These are phyloP conservation scores for Paxillus involutus DNA, from an alignment of 768 basidiomycete species.

Conservation along the genomic window DNA sequence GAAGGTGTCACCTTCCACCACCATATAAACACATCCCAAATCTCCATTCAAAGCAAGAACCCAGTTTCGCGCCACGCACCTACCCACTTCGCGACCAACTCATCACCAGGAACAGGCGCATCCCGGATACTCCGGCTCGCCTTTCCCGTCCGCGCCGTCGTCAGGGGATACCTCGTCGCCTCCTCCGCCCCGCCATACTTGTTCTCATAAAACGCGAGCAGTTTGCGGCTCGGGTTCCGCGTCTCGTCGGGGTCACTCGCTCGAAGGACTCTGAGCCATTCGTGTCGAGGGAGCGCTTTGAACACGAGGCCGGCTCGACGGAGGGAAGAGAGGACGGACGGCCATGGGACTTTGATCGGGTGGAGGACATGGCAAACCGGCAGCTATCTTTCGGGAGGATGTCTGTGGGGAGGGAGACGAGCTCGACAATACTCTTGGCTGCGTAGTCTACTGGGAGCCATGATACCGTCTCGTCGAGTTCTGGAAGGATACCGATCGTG, in stretches of 20 bases:
- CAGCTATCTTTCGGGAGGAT: constrained; percentile 1
- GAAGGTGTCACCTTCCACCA: too few relatives aligned
- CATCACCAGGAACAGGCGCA: constrained; percentile 15
- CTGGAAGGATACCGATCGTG: constrained; percentile 36
- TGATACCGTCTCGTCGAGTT: constrained; percentile 30
- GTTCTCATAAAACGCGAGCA: constrained; percentile 24
- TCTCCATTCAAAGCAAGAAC: constrained; percentile 27
- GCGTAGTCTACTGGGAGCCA: constrained; percentile 59
- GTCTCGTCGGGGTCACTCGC: constrained; percentile 22
- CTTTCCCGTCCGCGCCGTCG: constrained; percentile 6
- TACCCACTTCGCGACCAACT: constrained; percentile 42
- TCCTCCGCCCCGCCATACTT: constrained; percentile 21
- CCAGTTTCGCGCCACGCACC: constrained; percentile 40
- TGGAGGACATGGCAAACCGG: constrained; percentile 25
- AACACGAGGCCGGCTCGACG: constrained; percentile 34
- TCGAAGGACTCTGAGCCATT: constrained; percentile 23
- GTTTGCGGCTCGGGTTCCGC: constrained; percentile 24
- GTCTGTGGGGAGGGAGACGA: constrained; percentile 26
- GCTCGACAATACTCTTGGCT: constrained; percentile 45
- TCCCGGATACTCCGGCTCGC: constrained; percentile 18
- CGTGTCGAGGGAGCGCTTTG: constrained; percentile 13
- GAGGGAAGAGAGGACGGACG: constrained; percentile 40
- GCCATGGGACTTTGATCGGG: constrained; percentile 30
- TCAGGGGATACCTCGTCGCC: constrained; percentile 7
- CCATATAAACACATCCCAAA: neutral